A percentile compares a stretch with the other conserved stretches of the same genome.
Conservation (phyloP, 208 protist species). For the Angomonas desouzai region DNA sequence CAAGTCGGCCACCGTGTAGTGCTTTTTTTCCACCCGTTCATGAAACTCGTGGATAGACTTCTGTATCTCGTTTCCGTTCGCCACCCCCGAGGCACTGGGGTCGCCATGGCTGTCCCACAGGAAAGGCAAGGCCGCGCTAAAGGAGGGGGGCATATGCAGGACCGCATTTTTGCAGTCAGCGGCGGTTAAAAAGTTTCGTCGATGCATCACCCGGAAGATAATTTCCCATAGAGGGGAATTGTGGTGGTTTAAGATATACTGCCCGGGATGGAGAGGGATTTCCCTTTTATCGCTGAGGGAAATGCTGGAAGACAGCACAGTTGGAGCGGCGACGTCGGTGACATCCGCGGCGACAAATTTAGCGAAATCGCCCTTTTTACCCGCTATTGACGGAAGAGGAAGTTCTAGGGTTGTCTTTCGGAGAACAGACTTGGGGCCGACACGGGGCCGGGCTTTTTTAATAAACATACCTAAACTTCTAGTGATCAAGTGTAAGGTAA, state of each 20-base stretch:
- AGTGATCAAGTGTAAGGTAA: neutral
- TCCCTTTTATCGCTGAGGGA: slow-evolving; percentile 14
- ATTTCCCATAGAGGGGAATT: slow-evolving; percentile 42
- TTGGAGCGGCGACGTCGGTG: neutral
- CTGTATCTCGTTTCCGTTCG: neutral
- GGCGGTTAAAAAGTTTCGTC: slow-evolving; percentile 33
- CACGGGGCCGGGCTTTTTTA: neutral
- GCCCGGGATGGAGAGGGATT: slow-evolving; percentile 12
- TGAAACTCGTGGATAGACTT: neutral
- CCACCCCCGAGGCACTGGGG: too few species aligned
- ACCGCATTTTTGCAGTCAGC: slow-evolving; percentile 28
- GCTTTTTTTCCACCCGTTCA: neutral
- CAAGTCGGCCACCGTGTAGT: neutral
- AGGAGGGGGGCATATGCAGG: slow-evolving; percentile 40
- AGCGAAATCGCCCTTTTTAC: slow-evolving; percentile 9
- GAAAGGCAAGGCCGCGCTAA: slow-evolving; percentile 41
- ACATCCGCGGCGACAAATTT: slow-evolving; percentile 10
- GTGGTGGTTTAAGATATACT: slow-evolving; percentile 25
- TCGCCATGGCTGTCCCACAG: slow-evolving; percentile 27
- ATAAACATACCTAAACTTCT: neutral
- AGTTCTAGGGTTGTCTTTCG: neutral
- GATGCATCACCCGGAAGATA: slow-evolving; percentile 33
- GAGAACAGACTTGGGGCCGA: neutral
- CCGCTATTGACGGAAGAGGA: neutral
- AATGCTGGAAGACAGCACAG: neutral